Percentiles rank a stretch among this genome's conserved stretches.
Conservation (phyloP, 768 basidiomycete genomes). For the Zangia roseola region DNA sequence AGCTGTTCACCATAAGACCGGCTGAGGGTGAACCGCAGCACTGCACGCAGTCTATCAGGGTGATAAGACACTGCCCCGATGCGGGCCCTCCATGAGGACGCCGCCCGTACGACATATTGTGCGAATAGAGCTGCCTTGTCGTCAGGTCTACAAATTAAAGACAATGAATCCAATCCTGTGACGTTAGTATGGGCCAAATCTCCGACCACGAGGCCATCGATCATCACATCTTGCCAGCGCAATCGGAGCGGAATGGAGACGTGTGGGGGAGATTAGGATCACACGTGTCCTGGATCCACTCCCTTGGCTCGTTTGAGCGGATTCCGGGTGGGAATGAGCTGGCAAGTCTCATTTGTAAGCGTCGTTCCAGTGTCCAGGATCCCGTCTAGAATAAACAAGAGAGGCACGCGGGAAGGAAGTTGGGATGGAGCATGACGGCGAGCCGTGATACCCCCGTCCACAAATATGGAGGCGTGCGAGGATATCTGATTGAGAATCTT, state of each 20-base stretch:
- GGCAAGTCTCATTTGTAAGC: conserved; percentile 1
- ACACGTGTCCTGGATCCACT: conserved; percentile 1
- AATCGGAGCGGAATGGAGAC: conserved; percentile 4
- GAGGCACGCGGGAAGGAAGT: not conserved
- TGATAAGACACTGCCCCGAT: not conserved
- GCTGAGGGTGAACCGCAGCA: not conserved
- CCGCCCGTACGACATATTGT: conserved; percentile 1
- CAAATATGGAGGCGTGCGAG: conserved; percentile 7
- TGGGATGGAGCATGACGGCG: not conserved
- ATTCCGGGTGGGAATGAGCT: not conserved
- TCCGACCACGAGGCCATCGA: conserved; percentile 1
- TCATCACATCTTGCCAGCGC: too few relatives aligned
- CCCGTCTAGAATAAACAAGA: conserved; percentile 12
- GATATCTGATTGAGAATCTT: conserved; percentile 9
- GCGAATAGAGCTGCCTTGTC: conserved; percentile 2
- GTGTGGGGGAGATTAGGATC: conserved; percentile 11
- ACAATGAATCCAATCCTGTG: not conserved
- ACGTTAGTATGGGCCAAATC: not conserved
- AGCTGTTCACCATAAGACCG: not conserved
- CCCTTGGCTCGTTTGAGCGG: not conserved
- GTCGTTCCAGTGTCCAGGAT: not conserved
- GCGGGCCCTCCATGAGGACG: not conserved
- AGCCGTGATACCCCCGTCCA: conserved; percentile 11
- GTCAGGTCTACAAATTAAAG: conserved; percentile 7
- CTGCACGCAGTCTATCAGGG: not conserved